Base-by-base conservation (phyloP, 179 eudicot species). In the Monotropa hypopitys region DNA sequence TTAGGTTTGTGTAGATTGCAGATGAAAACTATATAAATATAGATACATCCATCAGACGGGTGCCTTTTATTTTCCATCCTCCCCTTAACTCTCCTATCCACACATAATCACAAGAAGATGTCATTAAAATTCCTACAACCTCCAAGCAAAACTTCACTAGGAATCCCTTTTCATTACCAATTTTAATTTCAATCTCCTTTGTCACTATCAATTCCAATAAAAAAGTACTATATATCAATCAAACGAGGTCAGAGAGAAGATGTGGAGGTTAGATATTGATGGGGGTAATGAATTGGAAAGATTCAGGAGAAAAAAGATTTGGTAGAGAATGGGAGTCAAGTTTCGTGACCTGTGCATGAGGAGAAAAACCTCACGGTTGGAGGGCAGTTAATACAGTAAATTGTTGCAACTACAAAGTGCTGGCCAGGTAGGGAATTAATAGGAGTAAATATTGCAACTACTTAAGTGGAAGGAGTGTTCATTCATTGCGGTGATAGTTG, bases 261-360 rank as follows among this genome's bases (percentile, higher is more conserved):
- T 5, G 8, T 43, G 42, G 47, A 38, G 43, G 23, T 57, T 57
- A 46, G 53, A 33, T 46, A 56, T 76, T n/a, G n/a, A n/a, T n/a
- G n/a, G n/a, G n/a, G n/a, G n/a, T n/a, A n/a, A n/a, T 76, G 71
- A 61, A 80, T 59, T 59, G 16, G 28, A 74, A 45, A 76, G 47
- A 65, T 28, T 63, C 42, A 13, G 38, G 9, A 32, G 57, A 77
- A 74, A 38, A 9, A 65, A 13, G 45, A 43, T 7, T 68, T 68
- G 50, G 72, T 40, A 21, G 72, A 40, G 9, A 23, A 68, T n/a
- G 47, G 3, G 72, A 40, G 53, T 38, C 6, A 18, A 35, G 10
- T n/a, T 8, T 69, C 50, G 43, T 15, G 69, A 9, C 21, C n/a
- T n/a, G n/a, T n/a, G 16, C 16, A 65, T 30, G 42, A 26, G 45